Evolutionary conservation across 257 asterid genomes (phyloP).

Genomic region (Verbena officinalis): DNA sequence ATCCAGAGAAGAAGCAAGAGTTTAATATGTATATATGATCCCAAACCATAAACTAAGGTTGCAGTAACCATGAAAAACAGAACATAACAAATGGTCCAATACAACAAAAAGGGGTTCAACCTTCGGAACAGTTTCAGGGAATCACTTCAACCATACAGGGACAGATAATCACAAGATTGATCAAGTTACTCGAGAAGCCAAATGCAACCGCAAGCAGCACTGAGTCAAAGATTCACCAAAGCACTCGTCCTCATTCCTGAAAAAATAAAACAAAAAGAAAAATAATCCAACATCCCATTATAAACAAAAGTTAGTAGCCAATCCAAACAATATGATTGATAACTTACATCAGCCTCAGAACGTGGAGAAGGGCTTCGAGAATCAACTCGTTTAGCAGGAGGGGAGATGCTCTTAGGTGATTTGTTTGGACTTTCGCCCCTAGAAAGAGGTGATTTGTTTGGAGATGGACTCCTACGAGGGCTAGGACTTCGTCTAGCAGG

Average conservation of each 20-base stretch:
- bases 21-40: conserved; percentile 19
- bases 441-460: conserved; percentile 54
- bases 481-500: conserved; percentile 72
- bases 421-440: conserved; percentile 75
- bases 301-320: neutral
- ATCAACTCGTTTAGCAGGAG: no score
- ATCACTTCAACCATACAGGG: conserved; percentile 49
- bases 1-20: conserved; percentile 27
- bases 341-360: conserved; percentile 85
- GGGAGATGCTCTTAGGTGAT: conserved; percentile 73
- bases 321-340: neutral
- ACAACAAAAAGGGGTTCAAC: conserved; percentile 58
- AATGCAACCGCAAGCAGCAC: conserved; percentile 22
- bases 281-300: conserved; percentile 2
- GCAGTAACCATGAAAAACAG: conserved; percentile 33
- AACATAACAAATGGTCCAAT: conserved; percentile 38
- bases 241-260: conserved; percentile 43
- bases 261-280: neutral
- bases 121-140: conserved; percentile 39
- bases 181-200: conserved; percentile 34
- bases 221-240: conserved; percentile 19
- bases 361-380: conserved; percentile 78
- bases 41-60: conserved; percentile 32
- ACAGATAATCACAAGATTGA: conserved; percentile 39
- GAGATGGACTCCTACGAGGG: conserved; percentile 78